phyloP scores from a whole-genome alignment of 2,329 filamentous ascomycete species.

The Hymenoscyphus salicellus region DNA sequence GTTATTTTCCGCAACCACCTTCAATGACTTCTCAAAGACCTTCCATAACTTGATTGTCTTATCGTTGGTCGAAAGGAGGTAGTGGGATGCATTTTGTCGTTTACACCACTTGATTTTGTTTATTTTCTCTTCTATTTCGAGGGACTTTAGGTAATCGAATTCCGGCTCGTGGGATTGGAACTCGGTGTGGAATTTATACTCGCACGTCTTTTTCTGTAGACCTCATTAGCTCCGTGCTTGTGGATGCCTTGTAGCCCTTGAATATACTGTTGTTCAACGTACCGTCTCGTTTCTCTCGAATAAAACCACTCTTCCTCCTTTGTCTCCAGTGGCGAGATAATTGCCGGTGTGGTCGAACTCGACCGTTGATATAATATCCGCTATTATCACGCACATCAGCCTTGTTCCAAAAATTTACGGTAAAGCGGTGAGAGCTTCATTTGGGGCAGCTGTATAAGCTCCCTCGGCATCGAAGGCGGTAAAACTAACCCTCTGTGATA shows the following conservation, averaged over 20 bases:
- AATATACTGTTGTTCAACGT: constrained; percentile 30
- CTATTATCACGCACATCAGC: constrained; percentile 42
- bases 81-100: constrained; percentile 97
- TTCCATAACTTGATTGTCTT: constrained; percentile 99
- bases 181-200: constrained; percentile 99
- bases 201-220: constrained; percentile 95
- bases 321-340: constrained; percentile 86
- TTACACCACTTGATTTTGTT: constrained; percentile 99
- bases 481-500: constrained; percentile 37
- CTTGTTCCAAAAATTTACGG: background rate
- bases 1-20: constrained; percentile 98
- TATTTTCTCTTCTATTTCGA: constrained; percentile 99
- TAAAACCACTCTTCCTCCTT: constrained; percentile 78
- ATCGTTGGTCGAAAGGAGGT: constrained; percentile 96
- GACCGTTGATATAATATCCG: constrained; percentile 88
- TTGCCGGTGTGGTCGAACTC: constrained; percentile 90
- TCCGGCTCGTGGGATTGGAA: constrained; percentile 99
- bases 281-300: constrained; percentile 96
- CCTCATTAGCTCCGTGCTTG: constrained; percentile 35
- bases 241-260: background rate
- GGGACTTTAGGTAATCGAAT: constrained; percentile 98
- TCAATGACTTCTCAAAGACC: constrained; percentile 98
- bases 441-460: background rate
- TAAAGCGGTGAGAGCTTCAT: background rate
- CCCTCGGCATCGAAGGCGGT: background rate